Evolutionary conservation across 805 yeast species (phyloP).

Genomic region (Candida sphagnicola): DNA sequence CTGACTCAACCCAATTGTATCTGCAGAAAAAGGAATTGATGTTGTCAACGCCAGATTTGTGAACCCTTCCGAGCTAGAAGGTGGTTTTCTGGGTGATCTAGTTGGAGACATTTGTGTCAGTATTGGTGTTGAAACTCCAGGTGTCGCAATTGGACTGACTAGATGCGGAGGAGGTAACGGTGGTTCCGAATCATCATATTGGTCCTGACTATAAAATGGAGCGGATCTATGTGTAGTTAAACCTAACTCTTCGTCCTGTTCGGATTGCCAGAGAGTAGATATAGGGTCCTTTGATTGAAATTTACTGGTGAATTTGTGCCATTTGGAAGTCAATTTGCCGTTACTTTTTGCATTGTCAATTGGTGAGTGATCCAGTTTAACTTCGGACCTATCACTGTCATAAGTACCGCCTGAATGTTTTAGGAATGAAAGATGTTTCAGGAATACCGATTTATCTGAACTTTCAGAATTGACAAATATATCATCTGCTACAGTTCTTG

Average conservation of each 20-base stretch:
- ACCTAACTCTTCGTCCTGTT: background rate
- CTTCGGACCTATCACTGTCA: conserved; percentile 8
- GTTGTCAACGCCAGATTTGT: conserved; percentile 11
- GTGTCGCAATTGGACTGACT: conserved; percentile 3
- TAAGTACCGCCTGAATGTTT: background rate
- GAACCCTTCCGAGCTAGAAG: conserved; percentile 8
- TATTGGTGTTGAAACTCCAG: conserved; percentile 6
- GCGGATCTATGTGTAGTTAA: background rate
- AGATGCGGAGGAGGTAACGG: conserved; percentile 24
- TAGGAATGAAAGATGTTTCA: conserved; percentile 7
- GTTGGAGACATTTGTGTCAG: conserved; percentile 10
- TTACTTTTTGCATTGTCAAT: conserved; percentile 12
- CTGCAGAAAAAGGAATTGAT: conserved; percentile 40
- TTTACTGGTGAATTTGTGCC: conserved; percentile 27
- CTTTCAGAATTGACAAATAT: conserved; percentile 16
- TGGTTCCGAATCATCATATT: conserved; percentile 11
- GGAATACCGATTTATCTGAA: conserved; percentile 11
- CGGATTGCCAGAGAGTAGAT: conserved; percentile 18
- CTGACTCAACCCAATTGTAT: conserved; percentile 33
- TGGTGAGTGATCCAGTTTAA: conserved; percentile 8
- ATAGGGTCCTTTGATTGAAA: conserved; percentile 34
- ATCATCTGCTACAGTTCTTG: conserved; percentile 19
- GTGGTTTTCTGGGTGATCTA: conserved; percentile 15
- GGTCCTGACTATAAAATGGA: conserved; percentile 2
- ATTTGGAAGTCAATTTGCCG: conserved; percentile 21